phyloP scores from a whole-genome alignment of 1,284 basidiomycete species.

The Leccinum glutinopallens region DNA sequence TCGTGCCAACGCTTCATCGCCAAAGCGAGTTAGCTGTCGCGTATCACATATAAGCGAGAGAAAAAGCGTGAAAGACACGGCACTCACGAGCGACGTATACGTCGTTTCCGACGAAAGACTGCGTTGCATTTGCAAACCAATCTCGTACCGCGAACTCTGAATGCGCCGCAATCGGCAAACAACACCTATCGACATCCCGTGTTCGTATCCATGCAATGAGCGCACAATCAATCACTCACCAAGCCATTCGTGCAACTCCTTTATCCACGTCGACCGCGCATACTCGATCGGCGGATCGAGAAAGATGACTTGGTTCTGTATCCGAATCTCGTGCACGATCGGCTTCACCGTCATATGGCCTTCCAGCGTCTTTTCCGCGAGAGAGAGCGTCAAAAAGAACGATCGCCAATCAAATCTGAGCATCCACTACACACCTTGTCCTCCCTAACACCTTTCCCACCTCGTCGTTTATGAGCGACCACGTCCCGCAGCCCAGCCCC shows the following conservation, averaged over 20 bases:
- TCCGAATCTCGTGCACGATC: slow-evolving; percentile 92
- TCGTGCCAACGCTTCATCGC: slow-evolving; percentile 73
- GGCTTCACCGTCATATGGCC: slow-evolving; percentile 75
- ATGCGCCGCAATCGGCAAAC: slow-evolving; percentile 89
- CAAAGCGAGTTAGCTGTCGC: slow-evolving; percentile 72
- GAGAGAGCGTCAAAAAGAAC: background rate
- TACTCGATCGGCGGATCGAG: slow-evolving; percentile 97
- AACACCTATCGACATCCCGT: slow-evolving; percentile 53
- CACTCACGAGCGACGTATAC: slow-evolving; percentile 81
- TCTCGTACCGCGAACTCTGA: slow-evolving; percentile 95
- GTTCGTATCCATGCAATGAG: background rate
- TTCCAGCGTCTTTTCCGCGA: slow-evolving; percentile 56
- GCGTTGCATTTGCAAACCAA: slow-evolving; percentile 85
- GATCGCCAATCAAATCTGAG: background rate
- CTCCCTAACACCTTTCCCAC: slow-evolving; percentile 67
- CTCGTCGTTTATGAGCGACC: slow-evolving; percentile 59
- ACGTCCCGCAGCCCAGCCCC: slow-evolving; percentile 45
- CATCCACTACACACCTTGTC: slow-evolving; percentile 59
- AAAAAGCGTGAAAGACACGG: background rate
- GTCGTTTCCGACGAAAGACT: slow-evolving; percentile 65
- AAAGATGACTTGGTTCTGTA: slow-evolving; percentile 99
- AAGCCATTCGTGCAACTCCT: slow-evolving; percentile 89
- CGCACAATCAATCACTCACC: slow-evolving; percentile 51
- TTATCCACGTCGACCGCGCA: slow-evolving; percentile 90
- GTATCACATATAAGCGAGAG: slow-evolving; percentile 5